Conservation (phyloP, 768 basidiomycete genomes). For the Xerocomus potaroensis region DNA sequence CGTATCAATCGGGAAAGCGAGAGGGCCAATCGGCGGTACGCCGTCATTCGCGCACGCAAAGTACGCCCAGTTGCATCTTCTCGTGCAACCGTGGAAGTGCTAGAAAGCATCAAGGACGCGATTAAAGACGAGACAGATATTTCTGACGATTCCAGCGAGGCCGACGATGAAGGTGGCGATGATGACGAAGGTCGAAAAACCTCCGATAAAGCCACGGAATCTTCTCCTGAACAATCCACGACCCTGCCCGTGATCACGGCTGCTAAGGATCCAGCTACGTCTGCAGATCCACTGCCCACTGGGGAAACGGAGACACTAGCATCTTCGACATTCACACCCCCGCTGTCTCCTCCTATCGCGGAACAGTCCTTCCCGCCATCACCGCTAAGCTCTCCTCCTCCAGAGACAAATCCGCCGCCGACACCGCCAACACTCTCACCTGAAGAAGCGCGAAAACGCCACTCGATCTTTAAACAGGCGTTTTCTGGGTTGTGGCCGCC, state of each 20-base stretch:
- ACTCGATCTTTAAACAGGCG: slow-evolving; percentile 72
- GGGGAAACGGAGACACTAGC: slow-evolving; percentile 26
- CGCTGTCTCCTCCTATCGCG: slow-evolving; percentile 24
- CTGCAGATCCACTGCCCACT: slow-evolving; percentile 12
- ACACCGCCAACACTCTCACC: slow-evolving; percentile 51
- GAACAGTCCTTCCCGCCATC: slow-evolving; percentile 46
- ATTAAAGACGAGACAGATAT: slow-evolving; percentile 81
- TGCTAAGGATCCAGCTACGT: slow-evolving; percentile 3
- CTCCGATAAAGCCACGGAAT: slow-evolving; percentile 24
- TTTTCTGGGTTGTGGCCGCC: slow-evolving; percentile 67
- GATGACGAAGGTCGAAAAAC: slow-evolving; percentile 42
- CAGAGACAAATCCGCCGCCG: slow-evolving; percentile 34
- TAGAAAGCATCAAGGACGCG: slow-evolving; percentile 88
- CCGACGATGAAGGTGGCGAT: slow-evolving; percentile 65
- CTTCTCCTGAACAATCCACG: slow-evolving; percentile 32
- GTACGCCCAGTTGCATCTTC: slow-evolving; percentile 90
- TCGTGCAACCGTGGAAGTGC: slow-evolving; percentile 80
- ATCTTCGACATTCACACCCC: slow-evolving; percentile 21
- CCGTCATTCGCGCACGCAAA: slow-evolving; percentile 80
- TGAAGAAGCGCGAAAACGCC: slow-evolving; percentile 48
- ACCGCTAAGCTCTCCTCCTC: slow-evolving; percentile 44
- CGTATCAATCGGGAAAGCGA: slow-evolving; percentile 73
- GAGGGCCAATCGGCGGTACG: slow-evolving; percentile 71
- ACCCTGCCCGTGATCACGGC: slow-evolving; percentile 22
- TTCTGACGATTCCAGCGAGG: slow-evolving; percentile 62